Percentiles rank a stretch among this genome's conserved stretches.
Conservation (phyloP, 306 rosid species). For the Sicyos edulis region DNA sequence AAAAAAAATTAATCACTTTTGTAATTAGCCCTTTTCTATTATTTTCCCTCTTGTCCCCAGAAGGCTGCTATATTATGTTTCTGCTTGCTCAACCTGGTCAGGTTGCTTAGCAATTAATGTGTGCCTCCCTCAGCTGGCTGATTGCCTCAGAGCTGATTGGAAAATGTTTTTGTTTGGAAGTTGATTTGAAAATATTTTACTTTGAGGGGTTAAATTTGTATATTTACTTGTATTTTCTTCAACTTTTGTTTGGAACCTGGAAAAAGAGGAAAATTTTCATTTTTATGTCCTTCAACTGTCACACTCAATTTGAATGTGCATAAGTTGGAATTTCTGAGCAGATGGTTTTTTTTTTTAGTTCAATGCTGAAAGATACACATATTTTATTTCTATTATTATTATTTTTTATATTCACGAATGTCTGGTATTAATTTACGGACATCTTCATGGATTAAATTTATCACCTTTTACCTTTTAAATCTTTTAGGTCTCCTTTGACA, state of each 20-base stretch:
- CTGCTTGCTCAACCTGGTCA: not conserved
- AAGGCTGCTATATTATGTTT: slow-evolving; percentile 6
- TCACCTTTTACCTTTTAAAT: no score
- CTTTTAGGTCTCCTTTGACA: no score
- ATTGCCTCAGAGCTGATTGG: slow-evolving; percentile 7
- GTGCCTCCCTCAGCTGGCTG: not conserved
- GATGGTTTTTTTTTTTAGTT: not conserved
- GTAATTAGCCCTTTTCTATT: slow-evolving; percentile 3
- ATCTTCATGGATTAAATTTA: no score
- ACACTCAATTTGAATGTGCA: not conserved
- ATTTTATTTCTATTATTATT: not conserved
- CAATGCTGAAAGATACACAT: not conserved
- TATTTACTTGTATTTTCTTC: not conserved
- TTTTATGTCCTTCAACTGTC: not conserved
- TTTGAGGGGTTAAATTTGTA: not conserved
- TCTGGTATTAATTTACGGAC: no score
- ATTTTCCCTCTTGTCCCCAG: slow-evolving; percentile 1
- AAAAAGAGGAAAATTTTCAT: not conserved
- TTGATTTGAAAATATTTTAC: not conserved
- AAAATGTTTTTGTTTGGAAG: slow-evolving; percentile 2
- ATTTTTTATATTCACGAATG: no score
- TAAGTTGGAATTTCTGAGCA: not conserved
- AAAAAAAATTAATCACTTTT: not conserved
- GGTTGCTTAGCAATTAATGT: slow-evolving; percentile 12
- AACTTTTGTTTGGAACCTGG: not conserved